These are phyloP conservation scores for Suhomyces tanzawaensis DNA, from an alignment of 805 yeast species.

Conservation along the genomic window DNA sequence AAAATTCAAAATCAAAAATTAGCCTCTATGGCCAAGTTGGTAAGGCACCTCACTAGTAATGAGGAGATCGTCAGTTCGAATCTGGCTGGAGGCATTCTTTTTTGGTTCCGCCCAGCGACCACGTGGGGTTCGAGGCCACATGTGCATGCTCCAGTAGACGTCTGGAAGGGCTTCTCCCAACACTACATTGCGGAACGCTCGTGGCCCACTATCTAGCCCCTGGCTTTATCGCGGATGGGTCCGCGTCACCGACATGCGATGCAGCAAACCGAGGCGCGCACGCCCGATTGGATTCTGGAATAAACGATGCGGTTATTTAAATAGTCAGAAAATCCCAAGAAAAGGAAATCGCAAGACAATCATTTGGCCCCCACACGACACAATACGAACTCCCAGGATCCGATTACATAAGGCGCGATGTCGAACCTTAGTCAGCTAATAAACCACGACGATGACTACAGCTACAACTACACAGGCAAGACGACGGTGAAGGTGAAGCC, in stretches of 20 bases:
- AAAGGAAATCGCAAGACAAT: slow-evolving; percentile 4
- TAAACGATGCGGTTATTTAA: slow-evolving; percentile 5
- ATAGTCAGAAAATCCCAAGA: slow-evolving; percentile 4
- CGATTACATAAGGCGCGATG: slow-evolving; percentile 13
- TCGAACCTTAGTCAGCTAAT: slow-evolving; percentile 27
- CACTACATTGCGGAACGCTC: no score
- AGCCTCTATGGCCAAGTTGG: slow-evolving; percentile 17
- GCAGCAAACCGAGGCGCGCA: background rate
- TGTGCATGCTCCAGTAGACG: no score
- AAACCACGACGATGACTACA: slow-evolving; percentile 22
- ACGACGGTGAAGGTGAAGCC: background rate
- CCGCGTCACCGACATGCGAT: no score
- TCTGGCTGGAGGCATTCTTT: slow-evolving; percentile 18
- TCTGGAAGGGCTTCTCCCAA: no score
- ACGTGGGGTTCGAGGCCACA: no score
- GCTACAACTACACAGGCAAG: slow-evolving; percentile 9
- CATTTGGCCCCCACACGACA: slow-evolving; percentile 4
- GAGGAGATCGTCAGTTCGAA: slow-evolving; percentile 20
- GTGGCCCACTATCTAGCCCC: no score
- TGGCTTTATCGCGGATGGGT: no score
- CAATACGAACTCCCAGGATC: background rate
- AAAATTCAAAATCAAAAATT: background rate
- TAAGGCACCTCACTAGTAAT: slow-evolving; percentile 18
- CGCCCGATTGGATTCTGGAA: background rate
- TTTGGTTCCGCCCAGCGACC: no score